Conservation (phyloP, 1,284 basidiomycete species). For the Ceratobasidium sp. region DNA sequence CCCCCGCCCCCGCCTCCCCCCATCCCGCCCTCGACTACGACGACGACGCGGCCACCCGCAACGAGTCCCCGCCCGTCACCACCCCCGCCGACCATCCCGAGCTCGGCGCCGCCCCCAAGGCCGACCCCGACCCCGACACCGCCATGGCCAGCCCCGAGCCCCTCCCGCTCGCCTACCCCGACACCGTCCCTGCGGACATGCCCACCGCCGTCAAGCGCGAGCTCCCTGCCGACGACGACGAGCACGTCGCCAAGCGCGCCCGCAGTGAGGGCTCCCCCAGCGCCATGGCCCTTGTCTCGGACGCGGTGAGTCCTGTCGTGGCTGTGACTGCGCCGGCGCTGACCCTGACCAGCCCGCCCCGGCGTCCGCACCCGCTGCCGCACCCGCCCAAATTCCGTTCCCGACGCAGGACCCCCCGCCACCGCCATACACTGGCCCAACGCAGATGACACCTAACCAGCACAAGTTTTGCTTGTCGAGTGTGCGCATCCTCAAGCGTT, state of each 20-base stretch:
- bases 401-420: constrained; percentile 27
- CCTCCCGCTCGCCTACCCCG: constrained; percentile 48
- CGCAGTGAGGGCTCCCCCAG: constrained; percentile 21
- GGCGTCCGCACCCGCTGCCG: neutral
- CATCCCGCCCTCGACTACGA: constrained; percentile 50
- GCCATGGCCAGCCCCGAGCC: constrained; percentile 50
- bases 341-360: constrained; percentile 6
- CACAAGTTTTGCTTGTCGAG: constrained; percentile 83
- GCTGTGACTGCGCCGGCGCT: neutral
- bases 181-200: constrained; percentile 54
- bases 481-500: constrained; percentile 84
- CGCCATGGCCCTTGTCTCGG: neutral
- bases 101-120: constrained; percentile 59
- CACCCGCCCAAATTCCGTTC: neutral
- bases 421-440: constrained; percentile 30
- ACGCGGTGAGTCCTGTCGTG: neutral
- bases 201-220: constrained; percentile 48
- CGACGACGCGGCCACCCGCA: constrained; percentile 52
- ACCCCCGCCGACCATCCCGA: constrained; percentile 50
- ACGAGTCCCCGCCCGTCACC: constrained; percentile 51
- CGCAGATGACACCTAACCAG: constrained; percentile 57
- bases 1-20: constrained; percentile 49
- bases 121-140: constrained; percentile 54
- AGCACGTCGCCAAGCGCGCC: constrained; percentile 32
- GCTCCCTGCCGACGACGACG: constrained; percentile 9